Evolutionary conservation across 257 asterid genomes (phyloP).

Genomic region (Salvia rosmarinus): DNA sequence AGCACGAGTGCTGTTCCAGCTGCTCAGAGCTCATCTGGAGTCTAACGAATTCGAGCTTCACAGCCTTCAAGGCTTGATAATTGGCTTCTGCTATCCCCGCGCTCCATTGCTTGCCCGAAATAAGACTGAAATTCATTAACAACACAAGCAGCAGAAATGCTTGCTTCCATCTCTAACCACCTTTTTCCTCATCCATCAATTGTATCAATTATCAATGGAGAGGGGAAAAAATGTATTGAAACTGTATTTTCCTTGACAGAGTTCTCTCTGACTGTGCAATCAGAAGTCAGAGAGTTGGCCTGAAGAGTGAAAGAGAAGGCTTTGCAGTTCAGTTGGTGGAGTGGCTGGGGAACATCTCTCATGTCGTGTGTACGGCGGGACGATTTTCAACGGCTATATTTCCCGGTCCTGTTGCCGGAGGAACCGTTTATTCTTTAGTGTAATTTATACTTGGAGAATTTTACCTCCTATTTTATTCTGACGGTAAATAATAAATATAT

Average conservation of each 20-base stretch:
- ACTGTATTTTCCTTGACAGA: not conserved
- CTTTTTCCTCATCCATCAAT: constrained; percentile 20
- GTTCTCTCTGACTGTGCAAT: not conserved
- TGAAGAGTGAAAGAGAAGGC: constrained; percentile 36
- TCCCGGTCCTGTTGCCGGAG: constrained; percentile 49
- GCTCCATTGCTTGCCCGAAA: constrained; percentile 41
- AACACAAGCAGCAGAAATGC: constrained; percentile 37
- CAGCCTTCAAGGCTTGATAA: constrained; percentile 49
- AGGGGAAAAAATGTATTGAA: not conserved
- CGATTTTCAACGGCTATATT: constrained; percentile 58
- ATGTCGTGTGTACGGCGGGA: constrained; percentile 32
- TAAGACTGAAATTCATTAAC: constrained; percentile 26
- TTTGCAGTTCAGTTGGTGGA: constrained; percentile 15
- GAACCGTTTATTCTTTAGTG: constrained; percentile 55
- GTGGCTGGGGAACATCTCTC: constrained; percentile 36
- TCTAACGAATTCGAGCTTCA: constrained; percentile 54
- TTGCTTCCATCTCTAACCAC: too few relatives aligned
- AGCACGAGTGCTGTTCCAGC: constrained; percentile 66
- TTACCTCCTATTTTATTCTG: too few relatives aligned
- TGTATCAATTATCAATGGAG: constrained; percentile 14
- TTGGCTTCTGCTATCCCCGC: constrained; percentile 49
- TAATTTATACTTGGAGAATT: too few relatives aligned
- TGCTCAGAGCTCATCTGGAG: constrained; percentile 49
- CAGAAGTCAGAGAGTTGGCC: not conserved
- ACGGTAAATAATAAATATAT: too few relatives aligned